A percentile compares a stretch with the other conserved stretches of the same genome.
phyloP scores from a whole-genome alignment of 2,329 filamentous ascomycete species.

The Drechmeria coniospora region DNA sequence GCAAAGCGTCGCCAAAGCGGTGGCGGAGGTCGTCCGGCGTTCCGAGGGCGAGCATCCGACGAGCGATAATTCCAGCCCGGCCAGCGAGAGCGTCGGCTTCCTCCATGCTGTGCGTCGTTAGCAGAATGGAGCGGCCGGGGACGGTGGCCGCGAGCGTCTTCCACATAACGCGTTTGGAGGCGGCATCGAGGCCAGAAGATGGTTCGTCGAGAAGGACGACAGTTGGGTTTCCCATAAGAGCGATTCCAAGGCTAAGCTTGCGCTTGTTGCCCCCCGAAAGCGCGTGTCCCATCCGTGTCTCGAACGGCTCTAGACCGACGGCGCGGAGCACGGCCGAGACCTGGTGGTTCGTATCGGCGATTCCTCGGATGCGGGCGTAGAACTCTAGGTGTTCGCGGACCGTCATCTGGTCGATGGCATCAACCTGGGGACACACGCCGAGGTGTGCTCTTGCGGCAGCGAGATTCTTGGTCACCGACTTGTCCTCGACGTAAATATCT shows the following conservation, averaged over 20 bases:
- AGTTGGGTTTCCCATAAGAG: slow-evolving; percentile 58
- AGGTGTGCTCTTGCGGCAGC: slow-evolving; percentile 47
- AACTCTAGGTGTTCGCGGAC: slow-evolving; percentile 57
- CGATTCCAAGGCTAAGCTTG: slow-evolving; percentile 59
- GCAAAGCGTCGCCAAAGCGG: slow-evolving; percentile 59
- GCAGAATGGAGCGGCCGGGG: slow-evolving; percentile 49
- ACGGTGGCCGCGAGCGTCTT: slow-evolving; percentile 49
- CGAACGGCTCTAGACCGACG: slow-evolving; percentile 48
- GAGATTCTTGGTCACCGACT: slow-evolving; percentile 47
- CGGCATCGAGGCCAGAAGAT: slow-evolving; percentile 56
- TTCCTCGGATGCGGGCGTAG: slow-evolving; percentile 56
- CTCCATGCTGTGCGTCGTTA: slow-evolving; percentile 72
- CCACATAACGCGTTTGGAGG: slow-evolving; percentile 64
- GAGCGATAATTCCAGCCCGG: slow-evolving; percentile 55
- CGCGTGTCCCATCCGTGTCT: slow-evolving; percentile 46
- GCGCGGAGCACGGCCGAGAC: slow-evolving; percentile 48
- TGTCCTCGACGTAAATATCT: slow-evolving; percentile 53
- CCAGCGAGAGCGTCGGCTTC: slow-evolving; percentile 61
- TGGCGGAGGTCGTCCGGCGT: slow-evolving; percentile 51
- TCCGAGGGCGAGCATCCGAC: slow-evolving; percentile 65
- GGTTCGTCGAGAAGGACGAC: slow-evolving; percentile 66
- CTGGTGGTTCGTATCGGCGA: slow-evolving; percentile 43
- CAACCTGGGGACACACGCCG: slow-evolving; percentile 57
- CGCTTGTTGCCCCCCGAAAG: slow-evolving; percentile 66
- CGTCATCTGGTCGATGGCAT: slow-evolving; percentile 62